A percentile compares a stretch with the other conserved stretches of the same genome.
Conservation (phyloP, 2,329 filamentous ascomycete species). For the Trichoderma lentiforme region DNA sequence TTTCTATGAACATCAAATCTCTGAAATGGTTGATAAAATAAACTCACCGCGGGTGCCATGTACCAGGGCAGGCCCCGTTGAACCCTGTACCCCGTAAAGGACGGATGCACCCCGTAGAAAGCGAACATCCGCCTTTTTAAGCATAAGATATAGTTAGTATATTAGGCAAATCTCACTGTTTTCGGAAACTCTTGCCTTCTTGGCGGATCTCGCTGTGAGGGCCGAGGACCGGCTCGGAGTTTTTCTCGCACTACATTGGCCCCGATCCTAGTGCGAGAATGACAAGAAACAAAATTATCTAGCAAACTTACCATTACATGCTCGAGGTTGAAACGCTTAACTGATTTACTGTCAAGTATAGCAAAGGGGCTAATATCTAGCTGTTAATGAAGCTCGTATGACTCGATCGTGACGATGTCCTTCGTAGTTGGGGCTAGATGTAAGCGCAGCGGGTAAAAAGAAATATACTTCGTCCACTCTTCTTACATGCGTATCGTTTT, state of each 20-base stretch:
- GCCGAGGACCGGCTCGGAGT: not conserved
- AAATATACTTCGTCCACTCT: not conserved
- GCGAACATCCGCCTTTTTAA: not conserved
- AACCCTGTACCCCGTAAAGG: not conserved
- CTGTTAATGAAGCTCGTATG: not conserved
- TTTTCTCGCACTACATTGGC: not conserved
- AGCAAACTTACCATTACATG: no score
- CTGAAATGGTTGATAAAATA: not conserved
- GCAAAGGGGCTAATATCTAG: not conserved
- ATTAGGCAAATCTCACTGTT: not conserved
- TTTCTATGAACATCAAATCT: not conserved
- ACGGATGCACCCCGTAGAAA: not conserved
- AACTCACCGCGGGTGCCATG: not conserved
- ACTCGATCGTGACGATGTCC: not conserved
- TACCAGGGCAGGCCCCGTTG: not conserved
- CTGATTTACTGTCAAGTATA: accelerated
- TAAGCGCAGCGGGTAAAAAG: not conserved
- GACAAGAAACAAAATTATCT: not conserved
- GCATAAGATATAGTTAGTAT: not conserved
- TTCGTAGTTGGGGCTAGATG: not conserved
- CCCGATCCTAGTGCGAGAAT: not conserved
- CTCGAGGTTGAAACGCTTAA: not conserved
- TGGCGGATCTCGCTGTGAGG: not conserved
- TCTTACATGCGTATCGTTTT: not conserved
- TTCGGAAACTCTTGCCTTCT: not conserved